A percentile compares a stretch with the other conserved stretches of the same genome.
Evolutionary conservation across 805 yeast genomes (phyloP).

Genomic region (Lipomyces mesembrius): DNA sequence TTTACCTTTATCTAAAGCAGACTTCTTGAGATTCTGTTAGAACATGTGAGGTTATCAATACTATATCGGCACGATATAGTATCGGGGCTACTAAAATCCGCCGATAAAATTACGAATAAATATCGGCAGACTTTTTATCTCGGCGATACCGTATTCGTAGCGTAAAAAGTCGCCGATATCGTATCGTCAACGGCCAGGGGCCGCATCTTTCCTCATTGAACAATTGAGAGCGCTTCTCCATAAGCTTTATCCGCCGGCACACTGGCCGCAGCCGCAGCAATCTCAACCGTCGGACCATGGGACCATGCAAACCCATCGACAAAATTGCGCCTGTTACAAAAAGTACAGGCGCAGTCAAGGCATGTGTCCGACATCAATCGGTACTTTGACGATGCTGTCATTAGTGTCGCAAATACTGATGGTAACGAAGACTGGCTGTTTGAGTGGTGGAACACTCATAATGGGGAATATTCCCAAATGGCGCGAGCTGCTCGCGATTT

Average conservation of each 20-base stretch:
- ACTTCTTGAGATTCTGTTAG: no score
- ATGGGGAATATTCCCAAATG: background rate
- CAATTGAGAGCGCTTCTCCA: background rate
- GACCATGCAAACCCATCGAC: background rate
- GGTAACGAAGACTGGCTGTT: background rate
- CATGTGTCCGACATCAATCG: background rate
- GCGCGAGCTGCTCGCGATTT: background rate
- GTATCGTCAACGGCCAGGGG: no score
- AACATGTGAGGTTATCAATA: no score
- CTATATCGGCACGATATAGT: no score
- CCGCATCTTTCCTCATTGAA: background rate
- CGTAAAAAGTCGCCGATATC: no score
- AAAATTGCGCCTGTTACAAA: background rate
- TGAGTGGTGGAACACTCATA: conserved; percentile 5
- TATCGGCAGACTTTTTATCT: no score
- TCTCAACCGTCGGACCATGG: background rate
- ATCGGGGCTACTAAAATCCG: no score
- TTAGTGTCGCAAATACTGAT: conserved; percentile 4
- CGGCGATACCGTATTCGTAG: no score
- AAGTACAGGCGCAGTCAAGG: no score
- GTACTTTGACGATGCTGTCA: conserved; percentile 3
- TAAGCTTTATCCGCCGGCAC: background rate
- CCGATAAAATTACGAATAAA: no score
- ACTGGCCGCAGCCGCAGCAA: background rate
- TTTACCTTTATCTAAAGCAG: no score